phyloP scores from a whole-genome alignment of 768 basidiomycete genomes.

The Lactifluus pinguis region DNA sequence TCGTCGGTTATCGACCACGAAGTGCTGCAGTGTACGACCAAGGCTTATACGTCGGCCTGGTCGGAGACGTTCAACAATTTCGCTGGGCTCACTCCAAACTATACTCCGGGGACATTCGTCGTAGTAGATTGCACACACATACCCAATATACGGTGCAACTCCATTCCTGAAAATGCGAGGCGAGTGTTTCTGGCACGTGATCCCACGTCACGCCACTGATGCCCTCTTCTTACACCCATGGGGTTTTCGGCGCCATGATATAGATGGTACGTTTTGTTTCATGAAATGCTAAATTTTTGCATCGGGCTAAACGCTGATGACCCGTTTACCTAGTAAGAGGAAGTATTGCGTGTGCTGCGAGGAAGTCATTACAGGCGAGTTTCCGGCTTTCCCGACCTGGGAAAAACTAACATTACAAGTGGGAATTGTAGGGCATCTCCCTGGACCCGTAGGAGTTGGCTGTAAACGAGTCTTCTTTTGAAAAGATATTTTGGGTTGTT shows the following conservation, averaged over 20 bases:
- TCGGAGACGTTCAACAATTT: slow-evolving; percentile 10
- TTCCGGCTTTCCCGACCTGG: not conserved
- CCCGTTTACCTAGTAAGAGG: not conserved
- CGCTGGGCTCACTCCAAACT: slow-evolving; percentile 9
- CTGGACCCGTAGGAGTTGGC: slow-evolving; percentile 13
- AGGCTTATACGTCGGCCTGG: slow-evolving; percentile 12
- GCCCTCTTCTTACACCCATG: not conserved
- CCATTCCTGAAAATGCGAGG: slow-evolving; percentile 8
- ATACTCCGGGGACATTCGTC: slow-evolving; percentile 8
- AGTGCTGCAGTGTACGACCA: slow-evolving; percentile 16
- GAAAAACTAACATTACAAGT: not conserved
- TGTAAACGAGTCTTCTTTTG: slow-evolving; percentile 10
- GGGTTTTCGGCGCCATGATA: not conserved
- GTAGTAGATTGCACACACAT: slow-evolving; percentile 10
- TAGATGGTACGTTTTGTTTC: slow-evolving; percentile 7
- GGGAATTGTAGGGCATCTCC: slow-evolving; percentile 4
- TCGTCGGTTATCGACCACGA: slow-evolving; percentile 1
- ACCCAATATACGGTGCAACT: slow-evolving; percentile 1
- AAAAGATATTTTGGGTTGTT: not conserved
- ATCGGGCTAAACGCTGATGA: not conserved
- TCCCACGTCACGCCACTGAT: not conserved
- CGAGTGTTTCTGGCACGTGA: not conserved
- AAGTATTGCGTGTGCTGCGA: slow-evolving; percentile 18
- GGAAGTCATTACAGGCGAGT: slow-evolving; percentile 5
- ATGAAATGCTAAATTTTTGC: not conserved